Evolutionary conservation across 225 moss, liverwort and hornwort species (phyloP), one percentile per base, ranked within the genome.

Genomic region (Physcomitrium patens): DNA sequence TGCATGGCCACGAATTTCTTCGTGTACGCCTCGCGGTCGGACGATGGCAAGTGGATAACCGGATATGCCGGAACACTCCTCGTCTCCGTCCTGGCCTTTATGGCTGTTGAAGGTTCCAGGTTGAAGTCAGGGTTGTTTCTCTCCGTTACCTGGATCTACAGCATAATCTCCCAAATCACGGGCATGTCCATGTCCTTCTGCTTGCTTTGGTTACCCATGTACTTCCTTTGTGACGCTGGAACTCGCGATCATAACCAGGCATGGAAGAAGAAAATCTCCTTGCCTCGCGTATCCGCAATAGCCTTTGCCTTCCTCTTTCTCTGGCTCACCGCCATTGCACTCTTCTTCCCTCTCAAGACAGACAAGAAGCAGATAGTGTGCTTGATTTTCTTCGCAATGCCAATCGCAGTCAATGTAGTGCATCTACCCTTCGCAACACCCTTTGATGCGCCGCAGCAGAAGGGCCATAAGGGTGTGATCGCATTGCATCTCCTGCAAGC

Each of bases 91-190:
- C 28, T 87, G 42, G 79, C 78, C 12, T 89, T 89, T 70, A 89
- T 84, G 86, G 89, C 83, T 2, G 89, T 87, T 37, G 89, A 89
- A 60, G 89, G 89, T 22, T 89, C 89, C 10, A 50, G 89, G 54
- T 13, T 81, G 18, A 79, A 73, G 65, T 61, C 89, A 1, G 12
- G 59, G 5, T 46, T 79, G 58, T 52, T 84, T 16, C 59, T 89
- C 18, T 86, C 89, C 47, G 17, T 63, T 26, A 66, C 78, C 3
- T 87, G 86, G 73, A 44, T 87, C 18, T 79, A 84, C 14, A 58
- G 14, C 53, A 8, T 78, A 63, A 1, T 89, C 23, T 26, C 64
- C 8, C 89, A 89, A 74, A 0, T 75, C 18, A 27, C 5, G 6
- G 89, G 89, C 0, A 20, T 89, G 0, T 82, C 89, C 5, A 80